Evolutionary conservation across 768 basidiomycete genomes (phyloP).

Genomic region (Collybia nuda): DNA sequence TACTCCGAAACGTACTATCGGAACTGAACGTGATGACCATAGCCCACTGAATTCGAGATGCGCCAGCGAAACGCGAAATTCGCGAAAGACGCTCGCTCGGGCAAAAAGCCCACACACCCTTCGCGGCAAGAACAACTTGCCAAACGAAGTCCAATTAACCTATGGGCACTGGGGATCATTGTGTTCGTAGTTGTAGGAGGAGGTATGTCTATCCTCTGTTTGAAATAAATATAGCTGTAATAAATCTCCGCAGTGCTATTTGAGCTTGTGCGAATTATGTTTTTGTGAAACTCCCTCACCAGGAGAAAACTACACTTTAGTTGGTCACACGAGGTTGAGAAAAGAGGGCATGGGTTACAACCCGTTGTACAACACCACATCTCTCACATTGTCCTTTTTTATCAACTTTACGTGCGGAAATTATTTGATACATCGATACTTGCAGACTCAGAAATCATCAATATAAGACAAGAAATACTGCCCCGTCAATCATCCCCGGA

Average conservation of each 20-base stretch:
- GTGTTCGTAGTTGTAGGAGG: conserved; percentile 81
- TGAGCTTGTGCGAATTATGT: conserved; percentile 64
- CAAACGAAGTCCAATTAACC: conserved; percentile 72
- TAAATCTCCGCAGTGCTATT: conserved; percentile 57
- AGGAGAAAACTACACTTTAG: neutral
- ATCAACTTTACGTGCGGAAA: neutral
- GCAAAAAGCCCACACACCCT: conserved; percentile 73
- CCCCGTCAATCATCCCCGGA: conserved; percentile 50
- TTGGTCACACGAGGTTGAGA: neutral
- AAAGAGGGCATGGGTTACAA: conserved; percentile 4
- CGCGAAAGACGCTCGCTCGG: conserved; percentile 66
- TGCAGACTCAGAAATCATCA: no score
- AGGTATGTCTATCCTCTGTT: conserved; percentile 43
- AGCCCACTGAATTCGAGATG: conserved; percentile 85
- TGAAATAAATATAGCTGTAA: neutral
- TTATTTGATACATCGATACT: neutral
- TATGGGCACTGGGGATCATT: conserved; percentile 73
- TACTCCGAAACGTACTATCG: neutral
- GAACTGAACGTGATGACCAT: conserved; percentile 2
- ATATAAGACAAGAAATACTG: conserved; percentile 4
- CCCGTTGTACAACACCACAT: conserved; percentile 1
- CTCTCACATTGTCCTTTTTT: neutral
- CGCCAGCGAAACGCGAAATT: conserved; percentile 81
- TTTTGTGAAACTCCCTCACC: conserved; percentile 48
- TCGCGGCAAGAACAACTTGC: conserved; percentile 71